Conservation (phyloP, 306 rosid genomes). For the Acmispon strigosus region DNA sequence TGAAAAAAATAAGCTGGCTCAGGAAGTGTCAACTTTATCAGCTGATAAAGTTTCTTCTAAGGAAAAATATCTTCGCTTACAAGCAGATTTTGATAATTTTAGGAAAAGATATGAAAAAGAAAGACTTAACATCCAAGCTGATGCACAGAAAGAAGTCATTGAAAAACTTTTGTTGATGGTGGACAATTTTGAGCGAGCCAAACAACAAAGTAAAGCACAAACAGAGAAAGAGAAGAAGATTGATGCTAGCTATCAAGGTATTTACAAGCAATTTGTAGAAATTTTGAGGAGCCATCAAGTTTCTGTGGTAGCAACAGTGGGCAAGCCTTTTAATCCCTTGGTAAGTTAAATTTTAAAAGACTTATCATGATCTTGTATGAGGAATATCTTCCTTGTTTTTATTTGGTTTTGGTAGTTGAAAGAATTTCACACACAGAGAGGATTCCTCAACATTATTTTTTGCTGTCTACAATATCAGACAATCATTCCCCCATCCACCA, state of each 20-base stretch:
- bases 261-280: constrained; percentile 93
- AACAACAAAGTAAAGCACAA: constrained; percentile 52
- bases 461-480: neutral
- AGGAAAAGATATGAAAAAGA: constrained; percentile 78
- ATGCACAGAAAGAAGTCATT: constrained; percentile 62
- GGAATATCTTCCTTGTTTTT: neutral
- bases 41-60: constrained; percentile 61
- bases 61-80: constrained; percentile 59
- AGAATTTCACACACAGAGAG: neutral
- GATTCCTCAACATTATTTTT: neutral
- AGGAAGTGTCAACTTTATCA: constrained; percentile 40
- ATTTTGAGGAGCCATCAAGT: constrained; percentile 64
- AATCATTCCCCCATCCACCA: neutral
- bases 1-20: constrained; percentile 41
- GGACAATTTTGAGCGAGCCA: constrained; percentile 80
- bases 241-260: constrained; percentile 82
- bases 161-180: constrained; percentile 77
- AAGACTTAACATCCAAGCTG: constrained; percentile 35
- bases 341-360: constrained; percentile 41
- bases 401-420: neutral
- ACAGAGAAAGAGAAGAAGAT: constrained; percentile 80
- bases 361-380: neutral
- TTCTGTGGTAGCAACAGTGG: constrained; percentile 64
- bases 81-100: constrained; percentile 93
- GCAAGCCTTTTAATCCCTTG: constrained; percentile 83